Percentiles rank a stretch among this genome's conserved stretches.
Evolutionary conservation across 2,329 filamentous ascomycete genomes (phyloP).

Genomic region (Paramyrothecium roridum): DNA sequence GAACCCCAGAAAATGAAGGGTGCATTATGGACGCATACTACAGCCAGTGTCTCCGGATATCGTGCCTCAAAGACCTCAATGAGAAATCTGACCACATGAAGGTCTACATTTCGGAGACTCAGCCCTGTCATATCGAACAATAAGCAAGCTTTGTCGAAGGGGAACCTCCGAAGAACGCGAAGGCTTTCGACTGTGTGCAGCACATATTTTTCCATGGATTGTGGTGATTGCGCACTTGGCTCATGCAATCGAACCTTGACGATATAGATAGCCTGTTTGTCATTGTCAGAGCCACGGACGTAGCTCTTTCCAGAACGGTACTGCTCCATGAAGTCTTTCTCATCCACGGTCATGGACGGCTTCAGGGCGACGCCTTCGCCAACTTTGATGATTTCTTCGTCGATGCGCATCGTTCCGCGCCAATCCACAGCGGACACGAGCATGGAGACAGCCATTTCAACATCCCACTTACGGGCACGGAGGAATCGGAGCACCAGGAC

Average conservation of each 20-base stretch:
- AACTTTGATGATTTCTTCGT: slow-evolving; percentile 24
- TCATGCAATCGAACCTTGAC: slow-evolving; percentile 17
- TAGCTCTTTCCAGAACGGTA: slow-evolving; percentile 34
- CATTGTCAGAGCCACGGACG: slow-evolving; percentile 31
- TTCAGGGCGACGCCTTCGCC: slow-evolving; percentile 29
- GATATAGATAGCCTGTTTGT: slow-evolving; percentile 31
- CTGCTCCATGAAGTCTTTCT: slow-evolving; percentile 33
- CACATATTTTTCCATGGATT: no score
- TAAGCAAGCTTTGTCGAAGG: no score
- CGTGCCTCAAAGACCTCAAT: no score
- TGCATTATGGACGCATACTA: no score
- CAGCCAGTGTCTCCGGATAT: no score
- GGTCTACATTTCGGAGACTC: no score
- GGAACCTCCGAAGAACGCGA: no score
- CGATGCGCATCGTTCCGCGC: slow-evolving; percentile 28
- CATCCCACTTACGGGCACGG: slow-evolving; percentile 36
- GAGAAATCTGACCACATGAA: no score
- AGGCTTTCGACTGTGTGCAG: no score
- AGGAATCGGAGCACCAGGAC: slow-evolving; percentile 35
- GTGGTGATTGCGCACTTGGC: no score
- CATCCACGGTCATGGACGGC: slow-evolving; percentile 14
- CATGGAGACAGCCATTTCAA: slow-evolving; percentile 34
- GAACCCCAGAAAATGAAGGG: no score
- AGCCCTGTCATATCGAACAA: no score
- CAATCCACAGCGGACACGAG: slow-evolving; percentile 33